Base-by-base conservation (phyloP, 805 yeast species). In the Myxozyma sirexii region DNA sequence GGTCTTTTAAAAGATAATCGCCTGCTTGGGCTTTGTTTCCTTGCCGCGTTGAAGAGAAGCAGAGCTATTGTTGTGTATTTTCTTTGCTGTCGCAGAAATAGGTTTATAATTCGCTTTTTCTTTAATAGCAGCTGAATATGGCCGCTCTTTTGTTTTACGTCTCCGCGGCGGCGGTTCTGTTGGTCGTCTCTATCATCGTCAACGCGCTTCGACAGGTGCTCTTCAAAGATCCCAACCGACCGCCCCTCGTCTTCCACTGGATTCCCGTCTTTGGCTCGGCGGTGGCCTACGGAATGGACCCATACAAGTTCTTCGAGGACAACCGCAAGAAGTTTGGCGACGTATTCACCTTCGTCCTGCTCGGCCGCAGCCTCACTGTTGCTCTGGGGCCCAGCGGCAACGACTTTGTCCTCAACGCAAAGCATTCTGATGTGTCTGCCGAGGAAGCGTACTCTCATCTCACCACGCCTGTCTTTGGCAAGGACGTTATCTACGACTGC, bases 391-490 rank as follows among this genome's bases (percentile, higher is more conserved):
- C 98, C 68, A 89, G 89, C 76, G 99, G 99, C 67, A 97, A 94
- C 75, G 99, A 94, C 74, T 92, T 94, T 72, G 90, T 93, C 47
- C 84, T 94, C 68, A 94, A 94, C 75, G 90, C 97, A 44, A 92
- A 89, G 76, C 80, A 88, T 55, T 83, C 85, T 31, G 96, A 90
- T 69, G 98, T 92, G 24, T 86, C 91, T 50, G 99, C 99, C 49
- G 98, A 94, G 74, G 97, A 88, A 50, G 98, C 97, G 41, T 94
- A 94, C 78, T 81, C 86, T 63, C 97, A 92, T 73, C 81, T 94
- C 75, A 94, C 99, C n/a, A 93, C 98, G n/a, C 99, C 99, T 13
- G 97, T 91, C 15, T 94, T 94, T 68, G 99, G 99, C 69, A 85
- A 91, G 71, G 99, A 98, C 70, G 99, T 94, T 56, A 88, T 94